Conservation (phyloP, 495 filamentous ascomycete genomes). For the Penicillium tannophilum region DNA sequence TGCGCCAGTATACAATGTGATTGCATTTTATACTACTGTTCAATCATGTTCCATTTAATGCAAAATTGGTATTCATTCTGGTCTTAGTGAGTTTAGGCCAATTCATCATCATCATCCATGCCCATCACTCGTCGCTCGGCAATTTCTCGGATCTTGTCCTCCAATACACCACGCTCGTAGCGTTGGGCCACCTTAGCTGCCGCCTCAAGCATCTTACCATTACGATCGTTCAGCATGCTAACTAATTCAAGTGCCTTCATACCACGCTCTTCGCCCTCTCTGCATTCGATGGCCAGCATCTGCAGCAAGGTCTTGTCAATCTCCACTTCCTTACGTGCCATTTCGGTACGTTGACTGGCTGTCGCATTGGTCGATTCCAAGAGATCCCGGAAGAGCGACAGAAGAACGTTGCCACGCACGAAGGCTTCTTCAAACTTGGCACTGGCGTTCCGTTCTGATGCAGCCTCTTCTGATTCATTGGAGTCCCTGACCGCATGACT, state of each 20-base stretch:
- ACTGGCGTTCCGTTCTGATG: constrained; percentile 39
- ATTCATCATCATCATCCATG: constrained; percentile 55
- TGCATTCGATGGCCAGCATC: constrained; percentile 85
- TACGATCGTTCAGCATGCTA: constrained; percentile 72
- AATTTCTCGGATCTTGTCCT: constrained; percentile 83
- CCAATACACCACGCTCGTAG: constrained; percentile 73
- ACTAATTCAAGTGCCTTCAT: constrained; percentile 94
- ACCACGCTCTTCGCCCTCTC: constrained; percentile 86
- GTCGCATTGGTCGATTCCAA: constrained; percentile 60
- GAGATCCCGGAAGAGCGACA: constrained; percentile 72
- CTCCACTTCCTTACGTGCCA: constrained; percentile 71
- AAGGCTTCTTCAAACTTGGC: constrained; percentile 71
- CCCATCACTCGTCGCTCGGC: constrained; percentile 65
- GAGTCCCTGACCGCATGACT: constrained; percentile 43
- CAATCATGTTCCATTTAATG: not conserved
- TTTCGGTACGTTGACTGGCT: constrained; percentile 63
- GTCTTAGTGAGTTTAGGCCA: constrained; percentile 28
- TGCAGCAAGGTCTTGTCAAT: constrained; percentile 88
- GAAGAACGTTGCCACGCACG: constrained; percentile 70
- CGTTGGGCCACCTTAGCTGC: constrained; percentile 81
- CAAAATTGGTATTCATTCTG: not conserved
- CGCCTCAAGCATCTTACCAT: constrained; percentile 82
- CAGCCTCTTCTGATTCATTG: constrained; percentile 42
- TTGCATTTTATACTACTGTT: not conserved
- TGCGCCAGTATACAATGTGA: constrained; percentile 20